phyloP scores from a whole-genome alignment of 257 asterid genomes.

The Ballota nigra region DNA sequence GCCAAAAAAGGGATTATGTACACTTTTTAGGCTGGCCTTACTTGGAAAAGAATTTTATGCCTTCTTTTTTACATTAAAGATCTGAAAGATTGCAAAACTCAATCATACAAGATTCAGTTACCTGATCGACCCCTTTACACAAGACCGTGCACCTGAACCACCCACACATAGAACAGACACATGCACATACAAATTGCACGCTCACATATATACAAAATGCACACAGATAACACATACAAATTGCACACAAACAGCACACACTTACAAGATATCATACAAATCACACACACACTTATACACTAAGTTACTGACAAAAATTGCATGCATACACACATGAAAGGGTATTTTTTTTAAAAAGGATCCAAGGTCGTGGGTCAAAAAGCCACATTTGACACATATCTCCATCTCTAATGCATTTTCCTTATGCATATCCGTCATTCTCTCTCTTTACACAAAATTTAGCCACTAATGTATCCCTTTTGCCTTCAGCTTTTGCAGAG shows the following conservation, averaged over 20 bases:
- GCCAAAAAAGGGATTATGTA: too few species aligned
- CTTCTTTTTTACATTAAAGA: background rate
- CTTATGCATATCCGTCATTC: background rate
- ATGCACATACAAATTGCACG: too few species aligned
- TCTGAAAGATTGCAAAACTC: too few species aligned
- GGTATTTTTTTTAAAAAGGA: background rate
- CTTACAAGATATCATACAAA: background rate
- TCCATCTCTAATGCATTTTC: background rate
- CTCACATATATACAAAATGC: too few species aligned
- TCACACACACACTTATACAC: background rate
- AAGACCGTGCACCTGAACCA: background rate
- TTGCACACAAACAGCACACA: background rate
- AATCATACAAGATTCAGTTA: background rate
- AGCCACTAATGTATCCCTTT: background rate
- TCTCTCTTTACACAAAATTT: background rate
- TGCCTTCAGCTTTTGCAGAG: slow-evolving; percentile 84
- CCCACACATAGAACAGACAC: background rate
- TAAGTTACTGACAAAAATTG: background rate
- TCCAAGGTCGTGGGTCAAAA: background rate
- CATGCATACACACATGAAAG: background rate
- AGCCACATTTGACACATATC: background rate
- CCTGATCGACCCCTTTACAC: background rate
- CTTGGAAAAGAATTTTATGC: background rate
- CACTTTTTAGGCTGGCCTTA: too few species aligned
- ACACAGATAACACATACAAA: background rate